phyloP scores from a whole-genome alignment of 306 rosid species.

The Hippophae gyantsensis region DNA sequence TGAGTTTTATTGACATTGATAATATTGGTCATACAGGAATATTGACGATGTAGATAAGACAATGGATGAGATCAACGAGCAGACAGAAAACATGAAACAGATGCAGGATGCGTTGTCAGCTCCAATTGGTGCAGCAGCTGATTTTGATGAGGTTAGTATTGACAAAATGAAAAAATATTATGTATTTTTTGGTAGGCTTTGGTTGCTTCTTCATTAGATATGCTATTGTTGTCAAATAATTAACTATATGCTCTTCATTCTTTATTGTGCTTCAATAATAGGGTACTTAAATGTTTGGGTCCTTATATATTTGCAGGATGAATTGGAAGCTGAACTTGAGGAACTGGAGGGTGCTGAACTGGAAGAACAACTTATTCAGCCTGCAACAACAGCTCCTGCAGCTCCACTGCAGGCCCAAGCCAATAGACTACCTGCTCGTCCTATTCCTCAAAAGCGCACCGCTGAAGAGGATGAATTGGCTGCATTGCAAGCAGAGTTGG shows the following conservation, averaged over 20 bases:
- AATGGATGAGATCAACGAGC: conserved; percentile 98
- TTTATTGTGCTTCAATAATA: conserved; percentile 3
- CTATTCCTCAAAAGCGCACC: conserved; percentile 62
- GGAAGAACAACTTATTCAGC: conserved; percentile 98
- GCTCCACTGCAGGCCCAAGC: conserved; percentile 75
- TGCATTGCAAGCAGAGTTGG: conserved; percentile 99
- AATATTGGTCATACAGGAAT: conserved; percentile 43
- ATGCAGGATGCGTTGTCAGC: conserved; percentile 90
- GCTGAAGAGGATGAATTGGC: conserved; percentile 93
- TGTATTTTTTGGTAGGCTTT: no score
- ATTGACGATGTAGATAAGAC: conserved; percentile 95
- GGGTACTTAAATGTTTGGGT: conserved; percentile 10
- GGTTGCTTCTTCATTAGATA: conserved; percentile 6
- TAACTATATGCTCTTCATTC: background rate
- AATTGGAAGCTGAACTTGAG: conserved; percentile 95
- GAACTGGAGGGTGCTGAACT: conserved; percentile 93
- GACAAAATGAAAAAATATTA: background rate
- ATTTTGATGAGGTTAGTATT: conserved; percentile 78
- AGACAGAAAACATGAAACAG: conserved; percentile 95
- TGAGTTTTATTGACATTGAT: background rate
- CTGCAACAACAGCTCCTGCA: conserved; percentile 82
- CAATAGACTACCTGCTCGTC: conserved; percentile 66
- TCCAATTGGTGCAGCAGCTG: conserved; percentile 83
- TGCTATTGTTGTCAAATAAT: background rate
- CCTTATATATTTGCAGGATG: conserved; percentile 50